Evolutionary conservation across 306 rosid species (phyloP), one percentile per base, ranked within the genome.

Genomic region (Lathyrus tuberosus): DNA sequence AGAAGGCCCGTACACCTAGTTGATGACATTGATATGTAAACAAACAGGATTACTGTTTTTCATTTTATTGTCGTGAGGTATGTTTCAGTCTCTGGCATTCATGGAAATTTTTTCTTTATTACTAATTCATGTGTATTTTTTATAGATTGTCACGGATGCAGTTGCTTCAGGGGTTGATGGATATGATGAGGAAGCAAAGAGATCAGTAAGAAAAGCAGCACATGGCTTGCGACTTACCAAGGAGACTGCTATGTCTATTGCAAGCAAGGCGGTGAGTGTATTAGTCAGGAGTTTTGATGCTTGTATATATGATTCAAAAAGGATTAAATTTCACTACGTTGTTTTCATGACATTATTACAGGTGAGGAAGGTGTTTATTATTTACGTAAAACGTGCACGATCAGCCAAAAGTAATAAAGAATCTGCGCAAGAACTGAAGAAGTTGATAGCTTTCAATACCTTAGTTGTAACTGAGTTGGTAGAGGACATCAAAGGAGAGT

Each of bases 121-220:
- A 11, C 76, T 78, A 67, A 73, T 43, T 53, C 69, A 16, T 60
- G 46, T 54, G 24, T 11, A 41, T 24, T 73, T 35, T 77, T 66
- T 52, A 15, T 86, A 95, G 99, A 83, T 83, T 71, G 99, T 95
- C 74, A 91, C 53, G 77, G 89, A 91, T n/a, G 99, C 99, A 67
- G 86, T 95, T 82, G 88, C 86, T 58, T 77, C 92, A 53, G 99
- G 97, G 65, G 88, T 91, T 69, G 96, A 91, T 80, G 99, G 99
- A 52, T 95, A 88, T 14, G 97, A 95, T 61, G 88, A 86, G 17
- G 99, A 87, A 16, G 63, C 78, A 61, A 86, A 83, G 85, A 74
- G 86, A 77, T 59, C 95, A 44, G 97, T 95, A 70, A 85, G 88
- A 80, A 95, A 89, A 84, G 91, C 97, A 54, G 97, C 97, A 54